phyloP scores from a whole-genome alignment of 2,329 filamentous ascomycete species.

The Lachnellula arida region DNA sequence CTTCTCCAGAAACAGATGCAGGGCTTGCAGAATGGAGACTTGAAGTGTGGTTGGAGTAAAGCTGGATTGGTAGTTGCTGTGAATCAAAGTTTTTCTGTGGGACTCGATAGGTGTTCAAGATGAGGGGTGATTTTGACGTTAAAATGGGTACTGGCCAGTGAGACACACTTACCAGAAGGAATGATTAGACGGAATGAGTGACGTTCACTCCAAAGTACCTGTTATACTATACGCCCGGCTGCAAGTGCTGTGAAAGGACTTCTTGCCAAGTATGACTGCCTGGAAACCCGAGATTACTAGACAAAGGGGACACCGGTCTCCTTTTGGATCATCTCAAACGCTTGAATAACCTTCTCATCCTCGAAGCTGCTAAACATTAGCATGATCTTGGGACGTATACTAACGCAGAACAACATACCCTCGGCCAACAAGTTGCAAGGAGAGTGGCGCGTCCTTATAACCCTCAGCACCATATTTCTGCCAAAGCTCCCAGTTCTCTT shows the following conservation, averaged over 20 bases:
- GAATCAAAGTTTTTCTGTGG: not conserved
- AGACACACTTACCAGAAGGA: no score
- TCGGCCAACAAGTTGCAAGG: constrained; percentile 37
- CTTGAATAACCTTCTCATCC: constrained; percentile 36
- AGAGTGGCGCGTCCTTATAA: constrained; percentile 38
- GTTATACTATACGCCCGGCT: not conserved
- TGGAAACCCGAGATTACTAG: constrained; percentile 8
- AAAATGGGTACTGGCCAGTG: not conserved
- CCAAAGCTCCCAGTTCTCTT: constrained; percentile 33
- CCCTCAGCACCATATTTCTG: constrained; percentile 33
- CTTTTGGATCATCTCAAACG: constrained; percentile 32
- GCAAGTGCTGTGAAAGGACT: not conserved
- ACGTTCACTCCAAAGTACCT: no score
- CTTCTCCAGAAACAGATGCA: not conserved
- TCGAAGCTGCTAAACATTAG: constrained; percentile 28
- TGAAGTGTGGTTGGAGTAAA: not conserved
- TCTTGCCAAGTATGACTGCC: not conserved
- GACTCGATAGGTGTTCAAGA: not conserved
- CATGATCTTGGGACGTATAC: constrained; percentile 2
- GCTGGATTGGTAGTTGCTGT: not conserved
- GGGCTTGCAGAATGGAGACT: not conserved
- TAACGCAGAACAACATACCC: constrained; percentile 16
- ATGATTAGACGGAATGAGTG: no score
- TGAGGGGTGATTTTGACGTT: not conserved
- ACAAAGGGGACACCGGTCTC: constrained; percentile 32